phyloP scores from a whole-genome alignment of 306 rosid species.

The Ormosia semicastrata region DNA sequence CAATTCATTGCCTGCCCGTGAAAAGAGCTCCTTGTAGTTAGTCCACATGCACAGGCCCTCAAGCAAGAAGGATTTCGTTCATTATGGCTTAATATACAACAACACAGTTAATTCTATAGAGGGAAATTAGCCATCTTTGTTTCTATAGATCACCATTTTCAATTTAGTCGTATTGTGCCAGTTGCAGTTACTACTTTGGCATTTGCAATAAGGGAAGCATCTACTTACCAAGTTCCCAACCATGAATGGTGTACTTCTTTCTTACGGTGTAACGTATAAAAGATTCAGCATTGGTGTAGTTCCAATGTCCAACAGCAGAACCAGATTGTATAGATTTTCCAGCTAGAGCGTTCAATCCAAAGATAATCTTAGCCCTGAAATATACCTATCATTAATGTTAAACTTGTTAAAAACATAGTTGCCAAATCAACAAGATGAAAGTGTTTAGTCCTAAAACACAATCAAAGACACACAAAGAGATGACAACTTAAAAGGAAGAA shows the following conservation, averaged over 20 bases:
- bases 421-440: conserved; percentile 12
- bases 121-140: not conserved
- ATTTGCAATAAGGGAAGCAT: conserved; percentile 15
- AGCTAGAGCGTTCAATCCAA: conserved; percentile 84
- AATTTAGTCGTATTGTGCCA: conserved; percentile 3
- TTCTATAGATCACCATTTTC: not conserved
- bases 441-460: not conserved
- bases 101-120: not conserved
- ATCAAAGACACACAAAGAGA: not conserved
- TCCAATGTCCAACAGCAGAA: conserved; percentile 72
- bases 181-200: not conserved
- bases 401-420: conserved; percentile 11
- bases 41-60: not conserved
- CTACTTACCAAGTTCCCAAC: conserved; percentile 93
- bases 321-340: conserved; percentile 44
- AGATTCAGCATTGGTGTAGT: conserved; percentile 70
- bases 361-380: conserved; percentile 79
- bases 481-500: not conserved
- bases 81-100: not conserved
- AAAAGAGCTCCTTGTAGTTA: not conserved
- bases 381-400: conserved; percentile 26
- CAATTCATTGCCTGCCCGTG: conserved; percentile 76
- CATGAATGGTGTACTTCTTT: conserved; percentile 68
- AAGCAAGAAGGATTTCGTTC: not conserved
- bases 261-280: conserved; percentile 68